Evolutionary conservation across 169 alveolate species (phyloP), one percentile per base, ranked within the genome.

Genomic region (Eimeria tenella): DNA sequence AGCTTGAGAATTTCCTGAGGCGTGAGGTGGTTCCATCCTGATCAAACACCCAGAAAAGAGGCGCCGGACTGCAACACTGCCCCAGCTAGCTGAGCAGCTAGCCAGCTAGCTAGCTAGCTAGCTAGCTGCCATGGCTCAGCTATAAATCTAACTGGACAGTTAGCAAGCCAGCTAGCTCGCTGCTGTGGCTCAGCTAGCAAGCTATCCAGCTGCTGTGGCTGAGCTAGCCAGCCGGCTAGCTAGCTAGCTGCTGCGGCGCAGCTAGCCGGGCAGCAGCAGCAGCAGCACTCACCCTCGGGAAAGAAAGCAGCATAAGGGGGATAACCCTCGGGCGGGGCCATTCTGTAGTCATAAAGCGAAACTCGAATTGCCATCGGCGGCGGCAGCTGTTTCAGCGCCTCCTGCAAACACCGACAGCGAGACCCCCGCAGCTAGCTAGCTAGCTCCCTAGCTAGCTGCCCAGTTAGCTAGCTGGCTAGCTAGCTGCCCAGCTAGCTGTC

Each of bases 21-120:
- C 25, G 84, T 74, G 63, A 74, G 84, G 62, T 74, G 84, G 25
- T 52, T 13, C 21, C 56, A 74, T 4, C 84, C 84, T 74, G 79
- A 9, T 1, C 0, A 19, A 19, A 4, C 8, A 70, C 1, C 79
- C 8, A 70, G 15, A 19, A 70, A 42, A 70, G 9, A 6, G 9
- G 53, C 19, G 52, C 79, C 0, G 42, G 42, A 31, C 42, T 31
- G 42, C 42, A 31, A 2, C 42, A 31, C 42, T 0, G 42, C 42
- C 2, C 4, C 42, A 31, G 42, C 42, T 31, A 31, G 42, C 42
- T 31, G 42, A 31, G 42, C 42, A 31, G 42, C 42, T 31, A 31
- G 42, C 42, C 42, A 31, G 42, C 42, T 31, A 31, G 42, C 42
- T 2, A 31, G 42, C 42, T 2, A 31, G 42, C 2, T 31, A 31